Evolutionary conservation across 23 red algal species (phyloP).

Genomic region (Chondrus crispus): DNA sequence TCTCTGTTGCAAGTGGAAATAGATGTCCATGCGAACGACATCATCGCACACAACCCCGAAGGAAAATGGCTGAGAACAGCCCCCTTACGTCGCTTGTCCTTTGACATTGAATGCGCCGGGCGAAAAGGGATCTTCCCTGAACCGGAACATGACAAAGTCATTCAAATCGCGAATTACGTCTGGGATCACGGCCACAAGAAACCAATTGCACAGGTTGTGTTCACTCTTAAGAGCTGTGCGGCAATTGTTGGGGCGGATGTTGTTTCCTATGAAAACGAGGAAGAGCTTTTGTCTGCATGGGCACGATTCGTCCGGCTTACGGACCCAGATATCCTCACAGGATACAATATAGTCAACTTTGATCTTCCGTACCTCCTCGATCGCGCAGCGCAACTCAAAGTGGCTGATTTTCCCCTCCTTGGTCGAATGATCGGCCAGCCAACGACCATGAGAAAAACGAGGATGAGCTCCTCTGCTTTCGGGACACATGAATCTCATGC

Average conservation of each 20-base stretch:
- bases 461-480: constrained; percentile 93
- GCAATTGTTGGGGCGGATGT: constrained; percentile 84
- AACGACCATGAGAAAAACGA: constrained; percentile 83
- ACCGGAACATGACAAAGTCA: constrained; percentile 89
- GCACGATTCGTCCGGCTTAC: constrained; percentile 52
- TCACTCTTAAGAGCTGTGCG: constrained; percentile 92
- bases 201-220: constrained; percentile 59
- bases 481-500: constrained; percentile 87
- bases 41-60: constrained; percentile 83
- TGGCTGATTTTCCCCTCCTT: constrained; percentile 78
- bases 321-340: constrained; percentile 96
- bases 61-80: constrained; percentile 87
- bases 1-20: constrained; percentile 79
- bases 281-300: constrained; percentile 80
- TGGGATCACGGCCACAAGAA: constrained; percentile 53
- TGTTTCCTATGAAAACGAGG: constrained; percentile 60
- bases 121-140: constrained; percentile 94
- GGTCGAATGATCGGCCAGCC: constrained; percentile 54
- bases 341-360: constrained; percentile 99
- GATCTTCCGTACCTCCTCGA: constrained; percentile 97
- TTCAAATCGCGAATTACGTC: constrained; percentile 98
- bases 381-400: constrained; percentile 68
- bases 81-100: constrained; percentile 83
- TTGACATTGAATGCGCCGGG: constrained; percentile 97
- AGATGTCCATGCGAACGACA: constrained; percentile 45